These are phyloP conservation scores for Panaeolus papilionaceus DNA, from an alignment of 768 basidiomycete species.

Conservation along the genomic window DNA sequence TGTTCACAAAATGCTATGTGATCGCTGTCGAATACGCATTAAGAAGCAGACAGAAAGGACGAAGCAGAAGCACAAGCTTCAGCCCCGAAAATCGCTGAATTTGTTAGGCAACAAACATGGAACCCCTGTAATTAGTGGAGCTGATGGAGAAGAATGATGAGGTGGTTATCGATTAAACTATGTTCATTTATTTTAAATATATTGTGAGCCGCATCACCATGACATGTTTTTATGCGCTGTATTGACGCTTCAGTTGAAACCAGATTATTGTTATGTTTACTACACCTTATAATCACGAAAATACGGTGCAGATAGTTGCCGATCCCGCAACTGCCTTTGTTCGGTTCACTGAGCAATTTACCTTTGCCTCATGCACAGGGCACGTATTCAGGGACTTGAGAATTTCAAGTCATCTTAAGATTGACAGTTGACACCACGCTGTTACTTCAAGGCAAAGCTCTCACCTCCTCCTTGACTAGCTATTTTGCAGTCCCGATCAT, in stretches of 20 bases:
- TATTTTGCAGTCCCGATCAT: not conserved
- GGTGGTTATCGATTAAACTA: not conserved
- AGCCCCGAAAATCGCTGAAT: not conserved
- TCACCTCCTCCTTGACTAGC: not conserved
- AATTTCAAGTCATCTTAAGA: not conserved
- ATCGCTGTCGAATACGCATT: not conserved
- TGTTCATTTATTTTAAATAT: not conserved
- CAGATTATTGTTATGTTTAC: not conserved
- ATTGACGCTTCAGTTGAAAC: not conserved
- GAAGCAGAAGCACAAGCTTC: not conserved
- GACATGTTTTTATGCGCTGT: not conserved
- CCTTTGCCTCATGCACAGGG: not conserved
- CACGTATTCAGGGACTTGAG: conserved; percentile 6
- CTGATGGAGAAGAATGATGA: not conserved
- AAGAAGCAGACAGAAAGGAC: conserved; percentile 2
- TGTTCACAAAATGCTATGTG: conserved; percentile 4
- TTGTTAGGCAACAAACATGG: not conserved
- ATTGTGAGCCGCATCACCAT: not conserved
- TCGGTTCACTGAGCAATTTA: not conserved
- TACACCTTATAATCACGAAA: not conserved
- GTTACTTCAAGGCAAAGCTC: conserved; percentile 10
- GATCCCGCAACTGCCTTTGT: not conserved
- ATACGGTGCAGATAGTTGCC: not conserved
- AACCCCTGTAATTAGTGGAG: not conserved
- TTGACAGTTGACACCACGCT: conserved; percentile 1